phyloP scores from a whole-genome alignment of 2,329 filamentous ascomycete genomes.

The Aspergillus fructus region DNA sequence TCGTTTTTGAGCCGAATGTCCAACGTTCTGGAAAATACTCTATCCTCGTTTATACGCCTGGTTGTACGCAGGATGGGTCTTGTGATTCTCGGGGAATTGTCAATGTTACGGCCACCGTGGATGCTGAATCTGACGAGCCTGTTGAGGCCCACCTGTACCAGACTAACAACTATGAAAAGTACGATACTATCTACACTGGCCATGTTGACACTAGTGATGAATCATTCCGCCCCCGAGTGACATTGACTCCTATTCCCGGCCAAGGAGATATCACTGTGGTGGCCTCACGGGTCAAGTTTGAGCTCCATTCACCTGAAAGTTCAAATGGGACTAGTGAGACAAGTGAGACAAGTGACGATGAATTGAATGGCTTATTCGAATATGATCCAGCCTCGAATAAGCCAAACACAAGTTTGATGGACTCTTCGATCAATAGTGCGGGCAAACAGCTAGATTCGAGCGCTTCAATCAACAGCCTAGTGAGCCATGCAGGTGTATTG shows the following conservation, averaged over 20 bases:
- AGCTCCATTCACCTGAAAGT: slow-evolving; percentile 47
- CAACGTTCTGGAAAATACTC: slow-evolving; percentile 88
- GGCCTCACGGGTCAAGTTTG: slow-evolving; percentile 84
- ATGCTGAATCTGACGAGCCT: slow-evolving; percentile 45
- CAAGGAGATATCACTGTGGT: slow-evolving; percentile 71
- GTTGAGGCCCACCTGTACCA: slow-evolving; percentile 71
- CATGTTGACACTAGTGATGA: slow-evolving; percentile 72
- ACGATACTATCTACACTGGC: slow-evolving; percentile 86
- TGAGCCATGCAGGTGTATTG: slow-evolving; percentile 61
- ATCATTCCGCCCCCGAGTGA: slow-evolving; percentile 78
- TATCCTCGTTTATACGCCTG: slow-evolving; percentile 87
- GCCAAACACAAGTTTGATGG: slow-evolving; percentile 62
- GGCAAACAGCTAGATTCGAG: slow-evolving; percentile 66
- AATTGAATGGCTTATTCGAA: slow-evolving; percentile 87
- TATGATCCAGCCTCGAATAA: slow-evolving; percentile 66
- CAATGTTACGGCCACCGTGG: slow-evolving; percentile 72
- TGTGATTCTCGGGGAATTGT: slow-evolving; percentile 77
- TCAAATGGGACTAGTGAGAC: slow-evolving; percentile 50
- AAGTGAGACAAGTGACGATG: slow-evolving; percentile 70
- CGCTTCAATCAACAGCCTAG: slow-evolving; percentile 71
- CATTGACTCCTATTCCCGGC: slow-evolving; percentile 66
- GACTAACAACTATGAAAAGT: slow-evolving; percentile 96
- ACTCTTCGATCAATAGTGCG: slow-evolving; percentile 74
- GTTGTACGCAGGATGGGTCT: slow-evolving; percentile 75
- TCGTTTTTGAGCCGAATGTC: slow-evolving; percentile 74